phyloP scores from a whole-genome alignment of 2,329 filamentous ascomycete genomes.

The Colletotrichum sp. region DNA sequence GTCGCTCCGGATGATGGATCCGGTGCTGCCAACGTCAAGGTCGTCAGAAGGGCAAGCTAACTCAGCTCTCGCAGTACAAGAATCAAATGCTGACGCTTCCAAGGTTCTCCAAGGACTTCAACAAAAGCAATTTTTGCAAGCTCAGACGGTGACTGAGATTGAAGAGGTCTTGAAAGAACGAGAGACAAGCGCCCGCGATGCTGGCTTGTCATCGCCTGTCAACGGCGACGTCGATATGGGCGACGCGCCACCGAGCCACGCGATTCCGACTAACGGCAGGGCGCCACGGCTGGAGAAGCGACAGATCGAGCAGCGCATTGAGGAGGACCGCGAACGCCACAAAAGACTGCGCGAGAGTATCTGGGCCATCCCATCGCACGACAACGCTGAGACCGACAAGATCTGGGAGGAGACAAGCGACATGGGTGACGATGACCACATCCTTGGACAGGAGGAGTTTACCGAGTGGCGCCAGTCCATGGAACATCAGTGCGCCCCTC shows the following conservation, averaged over 20 bases:
- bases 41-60: slow-evolving; percentile 75
- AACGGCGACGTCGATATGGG: slow-evolving; percentile 45
- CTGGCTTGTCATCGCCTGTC: slow-evolving; percentile 56
- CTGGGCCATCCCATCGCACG: slow-evolving; percentile 79
- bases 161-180: slow-evolving; percentile 84
- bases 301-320: slow-evolving; percentile 93
- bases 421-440: slow-evolving; percentile 84
- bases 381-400: slow-evolving; percentile 75
- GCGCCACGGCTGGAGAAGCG: slow-evolving; percentile 72
- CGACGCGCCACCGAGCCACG: slow-evolving; percentile 46
- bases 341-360: slow-evolving; percentile 91
- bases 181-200: slow-evolving; percentile 67
- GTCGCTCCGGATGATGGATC: slow-evolving; percentile 88
- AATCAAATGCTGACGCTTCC: neutral
- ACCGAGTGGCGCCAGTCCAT: slow-evolving; percentile 46
- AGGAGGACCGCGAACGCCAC: slow-evolving; percentile 94
- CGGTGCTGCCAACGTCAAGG: slow-evolving; percentile 92
- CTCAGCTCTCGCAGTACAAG: neutral
- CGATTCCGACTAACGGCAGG: slow-evolving; percentile 39
- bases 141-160: slow-evolving; percentile 78
- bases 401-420: slow-evolving; percentile 90
- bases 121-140: slow-evolving; percentile 73
- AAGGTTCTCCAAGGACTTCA: slow-evolving; percentile 74
- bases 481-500: slow-evolving; percentile 14
- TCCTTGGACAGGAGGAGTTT: slow-evolving; percentile 76